phyloP scores from a whole-genome alignment of 441 rosid species.

The Jatropha multifida region DNA sequence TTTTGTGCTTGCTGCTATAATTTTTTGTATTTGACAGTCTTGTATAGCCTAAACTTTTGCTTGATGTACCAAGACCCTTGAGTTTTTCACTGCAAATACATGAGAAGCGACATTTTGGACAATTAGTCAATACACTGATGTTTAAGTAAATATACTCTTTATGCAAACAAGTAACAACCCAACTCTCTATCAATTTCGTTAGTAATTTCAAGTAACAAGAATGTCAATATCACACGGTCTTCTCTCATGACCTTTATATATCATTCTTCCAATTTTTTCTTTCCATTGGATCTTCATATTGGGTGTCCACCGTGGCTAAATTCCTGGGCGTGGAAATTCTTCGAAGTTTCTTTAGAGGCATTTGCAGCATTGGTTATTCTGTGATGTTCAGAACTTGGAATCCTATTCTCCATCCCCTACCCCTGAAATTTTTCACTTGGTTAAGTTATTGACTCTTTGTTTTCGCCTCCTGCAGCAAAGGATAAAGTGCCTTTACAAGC shows the following conservation, averaged over 20 bases:
- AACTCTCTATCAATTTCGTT: neutral
- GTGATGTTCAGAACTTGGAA: neutral
- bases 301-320: neutral
- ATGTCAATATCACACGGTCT: neutral
- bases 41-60: neutral
- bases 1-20: neutral
- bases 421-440: neutral
- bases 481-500: conserved; percentile 60
- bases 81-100: neutral
- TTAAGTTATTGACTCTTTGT: conserved; percentile 16
- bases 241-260: neutral
- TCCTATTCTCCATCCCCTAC: neutral
- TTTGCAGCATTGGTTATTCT: conserved; percentile 11
- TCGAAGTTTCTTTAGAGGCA: conserved; percentile 4
- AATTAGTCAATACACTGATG: neutral
- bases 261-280: neutral
- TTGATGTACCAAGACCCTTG: conserved; percentile 10
- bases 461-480: conserved; percentile 41
- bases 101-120: conserved; percentile 1
- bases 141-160: neutral
- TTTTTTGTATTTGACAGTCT: conserved; percentile 1
- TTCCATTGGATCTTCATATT: neutral
- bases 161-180: neutral
- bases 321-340: neutral
- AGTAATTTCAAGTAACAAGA: neutral